Base-by-base conservation (phyloP, 345 rosid genomes). In the Excoecaria cochinchinensis region DNA sequence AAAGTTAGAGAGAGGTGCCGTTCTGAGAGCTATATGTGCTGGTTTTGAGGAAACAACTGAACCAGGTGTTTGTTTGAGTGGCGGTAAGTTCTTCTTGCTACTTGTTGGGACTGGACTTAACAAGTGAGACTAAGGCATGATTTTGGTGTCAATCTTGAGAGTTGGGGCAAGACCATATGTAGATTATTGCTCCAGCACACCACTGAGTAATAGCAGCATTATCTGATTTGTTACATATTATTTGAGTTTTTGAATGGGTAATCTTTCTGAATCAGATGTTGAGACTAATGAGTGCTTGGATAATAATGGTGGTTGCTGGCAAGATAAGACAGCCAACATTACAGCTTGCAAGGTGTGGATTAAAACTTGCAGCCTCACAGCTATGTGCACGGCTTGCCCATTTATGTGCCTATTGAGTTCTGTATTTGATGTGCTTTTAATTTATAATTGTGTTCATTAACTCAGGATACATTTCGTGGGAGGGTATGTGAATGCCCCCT, bases 11-110 rank as follows among this genome's bases (percentile, higher is more conserved):
- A 95, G 81, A 84, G 88, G 95, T 83, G 97, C 99, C 72, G 92
- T 95, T 84, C 83, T 95, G 79, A 95, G 90, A 86, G 99, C 99
- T 51, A 85, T 92, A 70, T 95, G 99, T 82, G 25, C 99, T 86
- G 99, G 99, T 83, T 95, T 95, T 57, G 92, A 95, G 86, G 99
- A 92, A 90, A 87, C 99, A 4, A 95, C 99, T 51, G 99, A 95
- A 84, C 99, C 97, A 58, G 86, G 90, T 78, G 97, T 92, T 77
- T 95, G 99, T 76, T 85, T 92, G 81, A 90, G 95, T 69, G 81
- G 83, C 46, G 97, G 99, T 95, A 85, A 48, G 90, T 72, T 74
- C 57, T 10, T 76, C 69, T 24, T 70, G 25, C 42, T 81, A 63
- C 74, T 69, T 67, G 61, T 12, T 52, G 46, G 66, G 57, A 48